Base-by-base conservation (phyloP, 2,329 filamentous ascomycete genomes). In the Aspergillus sp. region DNA sequence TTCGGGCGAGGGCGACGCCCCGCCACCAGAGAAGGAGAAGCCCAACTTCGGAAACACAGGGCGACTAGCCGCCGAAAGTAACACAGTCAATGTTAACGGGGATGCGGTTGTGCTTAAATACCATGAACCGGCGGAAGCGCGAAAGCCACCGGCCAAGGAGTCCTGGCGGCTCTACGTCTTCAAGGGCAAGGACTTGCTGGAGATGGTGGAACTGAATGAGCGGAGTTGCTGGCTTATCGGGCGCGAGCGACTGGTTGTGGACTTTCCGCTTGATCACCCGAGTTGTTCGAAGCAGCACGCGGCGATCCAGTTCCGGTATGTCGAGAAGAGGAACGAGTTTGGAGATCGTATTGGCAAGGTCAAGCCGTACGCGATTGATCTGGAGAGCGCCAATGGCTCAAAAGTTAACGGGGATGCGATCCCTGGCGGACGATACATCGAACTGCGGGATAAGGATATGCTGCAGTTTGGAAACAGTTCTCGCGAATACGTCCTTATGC, bases 201-300 rank as follows among this genome's bases (percentile, higher is more conserved):
- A 96, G 69, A 96, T 91, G 1, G 81, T 97, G 20, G 86, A 91
- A 57, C 80, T 99, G 48, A 82, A 84, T 57, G 77, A 81, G 55
- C 86, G 91, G 59, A 96, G 89, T 68, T 96, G 91, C 77, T 99
- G 95, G 95, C 79, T 99, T 22, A 79, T 97, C 8, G 95, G 95
- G 0, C 83, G 93, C 47, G 93, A 97, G 66, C 74, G 83, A 53
- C 79, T 88, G 5, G 88, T 99, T 3, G 91, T 90, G 2, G 95
- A 99, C 71, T 80, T 96, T 56, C 79, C 85, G 2, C 85, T 96
- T 7, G 91, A 96, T 69, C 93, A 99, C 71, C 92, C 93, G 1
- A 97, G 91, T 74, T 87, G 92, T 68, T 96, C 91, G 72, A 96
- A 96, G 74, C 95, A 99, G 76, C 95, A 99, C 73, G 93, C 93